These are phyloP conservation scores for Oropetium thomaeum DNA, from an alignment of 176 grass and related monocot species.

Conservation along the genomic window DNA sequence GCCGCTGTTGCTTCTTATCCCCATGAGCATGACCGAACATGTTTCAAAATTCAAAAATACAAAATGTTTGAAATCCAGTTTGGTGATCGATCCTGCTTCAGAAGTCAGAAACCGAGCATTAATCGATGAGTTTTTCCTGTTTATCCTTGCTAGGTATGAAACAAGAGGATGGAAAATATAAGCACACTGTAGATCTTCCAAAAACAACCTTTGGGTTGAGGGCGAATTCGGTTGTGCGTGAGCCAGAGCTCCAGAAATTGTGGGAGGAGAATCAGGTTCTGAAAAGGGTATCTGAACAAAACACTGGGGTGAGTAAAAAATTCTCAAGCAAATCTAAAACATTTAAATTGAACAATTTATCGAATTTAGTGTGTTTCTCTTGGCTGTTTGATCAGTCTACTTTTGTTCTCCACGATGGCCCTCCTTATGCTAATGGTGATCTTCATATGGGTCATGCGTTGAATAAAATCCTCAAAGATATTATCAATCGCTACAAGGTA, in stretches of 20 bases:
- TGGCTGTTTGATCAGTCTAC: conserved; percentile 47
- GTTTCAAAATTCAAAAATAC: not conserved
- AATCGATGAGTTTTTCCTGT: not conserved
- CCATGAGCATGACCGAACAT: not conserved
- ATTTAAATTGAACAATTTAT: conserved; percentile 10
- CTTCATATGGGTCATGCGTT: conserved; percentile 96
- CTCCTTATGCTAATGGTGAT: conserved; percentile 95
- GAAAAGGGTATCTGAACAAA: conserved; percentile 80
- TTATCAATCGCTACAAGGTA: conserved; percentile 99
- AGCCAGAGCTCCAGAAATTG: conserved; percentile 89
- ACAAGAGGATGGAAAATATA: conserved; percentile 90
- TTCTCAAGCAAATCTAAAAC: conserved; percentile 3
- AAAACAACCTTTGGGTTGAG: conserved; percentile 89
- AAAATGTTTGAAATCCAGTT: not conserved
- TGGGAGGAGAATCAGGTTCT: conserved; percentile 97
- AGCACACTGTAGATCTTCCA: conserved; percentile 87
- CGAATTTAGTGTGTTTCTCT: conserved; percentile 29
- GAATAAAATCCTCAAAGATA: conserved; percentile 97
- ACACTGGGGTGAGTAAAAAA: conserved; percentile 69
- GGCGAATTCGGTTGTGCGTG: conserved; percentile 71
- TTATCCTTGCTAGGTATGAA: conserved; percentile 50
- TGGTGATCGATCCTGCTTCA: not conserved
- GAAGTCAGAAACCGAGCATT: not conserved
- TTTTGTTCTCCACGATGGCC: conserved; percentile 94
- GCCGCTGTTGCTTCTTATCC: not conserved